A percentile compares a stretch with the other conserved stretches of the same genome.
phyloP scores from a whole-genome alignment of 345 rosid genomes.

The Chamaenerion angustifolium region DNA sequence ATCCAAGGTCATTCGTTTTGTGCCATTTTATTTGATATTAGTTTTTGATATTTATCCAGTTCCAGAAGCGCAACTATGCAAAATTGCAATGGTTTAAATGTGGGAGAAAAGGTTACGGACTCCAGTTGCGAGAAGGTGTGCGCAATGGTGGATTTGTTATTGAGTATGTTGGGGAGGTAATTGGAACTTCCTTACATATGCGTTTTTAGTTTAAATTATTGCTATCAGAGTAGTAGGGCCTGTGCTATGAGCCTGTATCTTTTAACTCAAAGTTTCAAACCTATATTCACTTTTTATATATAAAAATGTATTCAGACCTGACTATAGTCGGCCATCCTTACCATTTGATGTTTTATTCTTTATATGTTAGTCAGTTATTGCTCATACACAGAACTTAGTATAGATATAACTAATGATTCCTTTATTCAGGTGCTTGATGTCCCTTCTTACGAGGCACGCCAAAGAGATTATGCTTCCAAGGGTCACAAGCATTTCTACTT shows the following conservation, averaged over 20 bases:
- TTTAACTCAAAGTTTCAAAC: too few relatives aligned
- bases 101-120: conserved; percentile 95
- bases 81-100: conserved; percentile 55
- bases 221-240: too few relatives aligned
- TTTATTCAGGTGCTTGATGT: conserved; percentile 82
- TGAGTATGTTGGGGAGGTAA: conserved; percentile 99
- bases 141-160: conserved; percentile 69
- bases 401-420: not conserved
- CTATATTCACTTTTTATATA: too few relatives aligned
- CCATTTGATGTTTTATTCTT: too few relatives aligned
- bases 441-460: conserved; percentile 71
- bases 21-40: not conserved
- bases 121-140: conserved; percentile 61
- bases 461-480: conserved; percentile 73
- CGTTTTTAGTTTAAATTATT: too few relatives aligned
- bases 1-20: not conserved
- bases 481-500: conserved; percentile 98
- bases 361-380: not conserved
- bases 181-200: not conserved
- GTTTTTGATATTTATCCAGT: conserved; percentile 36
- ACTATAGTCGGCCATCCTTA: too few relatives aligned
- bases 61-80: conserved; percentile 75
- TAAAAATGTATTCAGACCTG: too few relatives aligned
- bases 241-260: too few relatives aligned
- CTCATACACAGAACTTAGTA: not conserved